Evolutionary conservation across 2,329 filamentous ascomycete genomes (phyloP).

Genomic region (Paramyrothecium roridum): DNA sequence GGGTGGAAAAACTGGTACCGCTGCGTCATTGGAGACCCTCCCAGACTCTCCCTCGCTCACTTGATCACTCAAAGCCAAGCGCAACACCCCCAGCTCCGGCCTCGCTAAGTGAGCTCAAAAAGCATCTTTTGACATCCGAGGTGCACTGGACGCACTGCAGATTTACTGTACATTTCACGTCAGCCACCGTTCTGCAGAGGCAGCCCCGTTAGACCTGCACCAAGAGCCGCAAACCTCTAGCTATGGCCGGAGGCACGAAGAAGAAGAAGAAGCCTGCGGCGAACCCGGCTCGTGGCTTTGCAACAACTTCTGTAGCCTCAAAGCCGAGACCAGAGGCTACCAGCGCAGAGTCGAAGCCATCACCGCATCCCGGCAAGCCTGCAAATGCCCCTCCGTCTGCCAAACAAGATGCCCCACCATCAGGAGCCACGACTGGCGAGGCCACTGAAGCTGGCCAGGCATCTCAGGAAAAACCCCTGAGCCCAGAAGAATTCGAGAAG

Average conservation of each 20-base stretch:
- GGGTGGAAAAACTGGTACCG: background rate
- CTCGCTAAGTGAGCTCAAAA: too few relatives aligned
- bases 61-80: background rate
- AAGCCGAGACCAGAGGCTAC: conserved; percentile 65
- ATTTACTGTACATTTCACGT: background rate
- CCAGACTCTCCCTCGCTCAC: background rate
- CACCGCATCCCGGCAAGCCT: conserved; percentile 12
- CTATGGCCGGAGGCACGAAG: conserved; percentile 63
- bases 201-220: background rate
- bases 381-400: conserved; percentile 27
- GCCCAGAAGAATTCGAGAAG: conserved; percentile 83
- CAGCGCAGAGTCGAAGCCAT: conserved; percentile 29
- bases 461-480: conserved; percentile 50
- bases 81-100: background rate
- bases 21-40: background rate
- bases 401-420: conserved; percentile 21
- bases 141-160: background rate
- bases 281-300: conserved; percentile 89
- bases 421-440: conserved; percentile 18
- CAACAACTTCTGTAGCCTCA: conserved; percentile 87
- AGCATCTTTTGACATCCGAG: too few relatives aligned
- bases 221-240: conserved; percentile 1
- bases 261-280: conserved; percentile 90
- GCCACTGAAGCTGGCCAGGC: conserved; percentile 10
- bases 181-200: background rate